Base-by-base conservation (phyloP, 768 basidiomycete species). In the Lactarius quietus region DNA sequence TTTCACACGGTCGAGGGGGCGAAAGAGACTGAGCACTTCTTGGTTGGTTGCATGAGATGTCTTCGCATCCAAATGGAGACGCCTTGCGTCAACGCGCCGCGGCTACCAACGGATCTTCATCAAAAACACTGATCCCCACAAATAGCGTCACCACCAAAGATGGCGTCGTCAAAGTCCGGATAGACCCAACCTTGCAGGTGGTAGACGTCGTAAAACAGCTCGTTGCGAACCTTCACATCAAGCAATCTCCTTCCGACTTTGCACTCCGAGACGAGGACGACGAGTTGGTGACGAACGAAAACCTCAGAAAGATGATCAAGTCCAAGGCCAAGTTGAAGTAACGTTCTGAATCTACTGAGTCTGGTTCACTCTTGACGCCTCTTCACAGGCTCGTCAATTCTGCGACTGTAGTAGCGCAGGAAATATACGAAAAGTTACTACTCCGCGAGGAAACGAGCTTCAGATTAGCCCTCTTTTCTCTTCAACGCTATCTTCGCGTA, bases 231-330 rank as follows among this genome's bases (percentile, higher is more conserved):
- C 79, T 96, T 69, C 87, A 89, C 75, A 86, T 93, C 64, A 85
- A 84, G 64, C 91, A 91, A 43, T 82, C 89, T 0, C 82, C 90
- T 1, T 81, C 82, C 1, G 78, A 89, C 68, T 94, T 85, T 72
- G 89, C 92, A 1, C 75, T 96, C 65, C 82, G 93, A 70, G 92
- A 95, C 73, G 90, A 92, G 70, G 84, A 81, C 18, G 90, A 90
- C 65, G 91, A 91, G 69, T 76, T 95, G 55, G 88, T 97, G 20
- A 95, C 92, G 31, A 89, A 90, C 71, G 92, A 93, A 68, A 95
- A 95, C 73, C 73, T 97, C 71, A 82, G 86, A 73, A 86, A 84
- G 77, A 90, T 89, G 78, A 91, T 95, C 69, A 89, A 84, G 76
- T 81, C 82, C 45, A 93, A 90, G 74, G 84, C 82, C 56, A 86